phyloP scores from a whole-genome alignment of 768 basidiomycete genomes.

The Xanthoconium stramineum region DNA sequence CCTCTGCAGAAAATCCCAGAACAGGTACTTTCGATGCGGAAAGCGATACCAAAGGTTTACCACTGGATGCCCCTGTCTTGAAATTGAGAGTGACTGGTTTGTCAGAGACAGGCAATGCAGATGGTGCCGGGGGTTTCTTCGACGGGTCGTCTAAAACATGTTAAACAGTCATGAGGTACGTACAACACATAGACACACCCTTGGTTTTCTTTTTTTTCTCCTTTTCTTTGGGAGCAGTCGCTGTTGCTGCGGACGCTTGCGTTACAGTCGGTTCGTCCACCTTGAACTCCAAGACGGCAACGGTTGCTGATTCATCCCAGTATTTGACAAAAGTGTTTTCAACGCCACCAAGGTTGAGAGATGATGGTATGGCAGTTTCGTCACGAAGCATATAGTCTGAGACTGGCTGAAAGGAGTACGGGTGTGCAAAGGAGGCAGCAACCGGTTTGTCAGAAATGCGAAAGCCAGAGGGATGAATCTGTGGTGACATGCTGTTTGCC shows the following conservation, averaged over 20 bases:
- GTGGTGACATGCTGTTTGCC: conserved; percentile 82
- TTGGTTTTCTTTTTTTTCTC: conserved; percentile 54
- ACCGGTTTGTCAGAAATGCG: conserved; percentile 86
- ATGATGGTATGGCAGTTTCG: conserved; percentile 70
- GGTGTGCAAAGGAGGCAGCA: conserved; percentile 90
- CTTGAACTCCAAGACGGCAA: conserved; percentile 74
- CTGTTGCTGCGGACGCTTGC: conserved; percentile 28
- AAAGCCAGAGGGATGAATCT: conserved; percentile 90
- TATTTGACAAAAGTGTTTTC: conserved; percentile 80
- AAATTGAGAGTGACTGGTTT: conserved; percentile 82
- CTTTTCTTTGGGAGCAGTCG: conserved; percentile 58
- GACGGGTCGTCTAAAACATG: conserved; percentile 32
- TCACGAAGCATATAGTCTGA: conserved; percentile 72
- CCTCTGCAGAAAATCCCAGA: conserved; percentile 70
- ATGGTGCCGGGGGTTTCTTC: conserved; percentile 50
- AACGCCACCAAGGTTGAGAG: conserved; percentile 63
- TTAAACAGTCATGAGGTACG: conserved; percentile 8
- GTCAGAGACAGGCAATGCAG: conserved; percentile 67
- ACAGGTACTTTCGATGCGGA: conserved; percentile 34
- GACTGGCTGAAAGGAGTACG: conserved; percentile 83
- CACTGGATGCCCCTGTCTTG: conserved; percentile 38
- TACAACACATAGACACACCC: conserved; percentile 33
- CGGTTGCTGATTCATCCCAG: conserved; percentile 86
- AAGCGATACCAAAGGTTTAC: conserved; percentile 19
- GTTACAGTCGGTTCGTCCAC: conserved; percentile 53